Evolutionary conservation across 2,329 filamentous ascomycete species (phyloP), one percentile per base, ranked within the genome.

Genomic region (Fonsecaea pugnacius): DNA sequence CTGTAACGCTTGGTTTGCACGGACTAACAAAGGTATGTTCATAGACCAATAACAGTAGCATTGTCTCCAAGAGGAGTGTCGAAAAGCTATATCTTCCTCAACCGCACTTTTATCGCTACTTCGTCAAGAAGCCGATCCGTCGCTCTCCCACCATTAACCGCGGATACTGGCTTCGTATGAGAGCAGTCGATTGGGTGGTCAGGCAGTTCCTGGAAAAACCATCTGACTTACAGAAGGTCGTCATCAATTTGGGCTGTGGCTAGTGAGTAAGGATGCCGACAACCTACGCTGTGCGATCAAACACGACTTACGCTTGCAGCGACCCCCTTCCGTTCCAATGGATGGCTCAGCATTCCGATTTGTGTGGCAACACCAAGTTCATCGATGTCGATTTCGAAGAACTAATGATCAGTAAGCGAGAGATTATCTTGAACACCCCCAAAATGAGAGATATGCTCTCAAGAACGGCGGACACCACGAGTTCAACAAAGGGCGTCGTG

Each of bases 51-150:
- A 93, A 88, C 74, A 94, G 91, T 77, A 96, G 91, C 73, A 96
- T 96, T 70, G 89, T 93, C 16, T 96, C 92, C 14, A 97, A 97
- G 75, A 83, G 92, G 70, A 95, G 92, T 72, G 93, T 97, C n/a
- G 92, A 96, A 74, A 89, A 89, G 70, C 81, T 96, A 14, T 97
- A 97, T 76, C 89, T 91, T 73, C 83, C 89, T 38, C 87, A 96
- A 72, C 86, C 90, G 32, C 90, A 96, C 75, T 96, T 91, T 79
- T 94, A 95, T 71, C 89, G 90, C 53, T 89, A 91, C 73, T 97
- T 97, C 76, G 91, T 96, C 36, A 88, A 86, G 70, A 96, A 93
- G 75, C 90, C 90, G 70, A 88, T 92, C 76, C 84, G 92, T 65
- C 84, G 93, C 54, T 88, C 91, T n/a, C 92, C 94, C 1, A 82